Evolutionary conservation across 2,329 filamentous ascomycete genomes (phyloP).

Genomic region (Allantophomopsis cytisporea): DNA sequence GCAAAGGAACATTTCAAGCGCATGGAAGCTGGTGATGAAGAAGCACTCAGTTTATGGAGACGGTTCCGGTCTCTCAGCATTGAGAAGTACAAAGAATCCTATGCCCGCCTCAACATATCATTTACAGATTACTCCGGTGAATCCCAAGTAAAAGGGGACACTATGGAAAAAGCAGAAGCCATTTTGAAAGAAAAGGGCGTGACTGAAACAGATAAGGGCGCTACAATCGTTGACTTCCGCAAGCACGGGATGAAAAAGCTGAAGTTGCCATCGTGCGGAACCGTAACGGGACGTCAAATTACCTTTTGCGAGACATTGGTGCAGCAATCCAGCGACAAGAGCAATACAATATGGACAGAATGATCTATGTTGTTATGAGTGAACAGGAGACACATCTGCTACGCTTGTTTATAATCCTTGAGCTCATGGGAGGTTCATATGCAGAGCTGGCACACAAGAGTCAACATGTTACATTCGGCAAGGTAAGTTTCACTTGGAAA

Average conservation of each 20-base stretch:
- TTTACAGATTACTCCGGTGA: conserved; percentile 59
- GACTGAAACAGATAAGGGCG: conserved; percentile 50
- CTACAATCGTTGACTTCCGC: conserved; percentile 54
- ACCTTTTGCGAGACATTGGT: conserved; percentile 67
- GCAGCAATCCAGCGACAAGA: conserved; percentile 54
- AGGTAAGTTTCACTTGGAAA: conserved; percentile 26
- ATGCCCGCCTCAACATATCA: conserved; percentile 48
- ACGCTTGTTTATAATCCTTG: conserved; percentile 67
- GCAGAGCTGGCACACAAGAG: conserved; percentile 53
- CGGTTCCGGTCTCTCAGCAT: conserved; percentile 51
- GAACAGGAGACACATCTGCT: conserved; percentile 61
- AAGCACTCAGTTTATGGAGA: conserved; percentile 46
- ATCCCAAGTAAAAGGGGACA: conserved; percentile 49
- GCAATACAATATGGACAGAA: conserved; percentile 57
- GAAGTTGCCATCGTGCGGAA: conserved; percentile 60
- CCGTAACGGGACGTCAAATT: conserved; percentile 62
- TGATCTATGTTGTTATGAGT: conserved; percentile 67
- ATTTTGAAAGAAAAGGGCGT: conserved; percentile 44
- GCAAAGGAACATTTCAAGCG: conserved; percentile 42
- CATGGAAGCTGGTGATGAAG: conserved; percentile 48
- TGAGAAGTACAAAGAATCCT: conserved; percentile 49
- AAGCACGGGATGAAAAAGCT: conserved; percentile 50
- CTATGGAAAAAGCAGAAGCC: conserved; percentile 45
- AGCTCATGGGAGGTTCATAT: conserved; percentile 45
- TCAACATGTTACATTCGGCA: conserved; percentile 64